Conservation (phyloP, 2,329 filamentous ascomycete genomes). For the Colletotrichum sp. region DNA sequence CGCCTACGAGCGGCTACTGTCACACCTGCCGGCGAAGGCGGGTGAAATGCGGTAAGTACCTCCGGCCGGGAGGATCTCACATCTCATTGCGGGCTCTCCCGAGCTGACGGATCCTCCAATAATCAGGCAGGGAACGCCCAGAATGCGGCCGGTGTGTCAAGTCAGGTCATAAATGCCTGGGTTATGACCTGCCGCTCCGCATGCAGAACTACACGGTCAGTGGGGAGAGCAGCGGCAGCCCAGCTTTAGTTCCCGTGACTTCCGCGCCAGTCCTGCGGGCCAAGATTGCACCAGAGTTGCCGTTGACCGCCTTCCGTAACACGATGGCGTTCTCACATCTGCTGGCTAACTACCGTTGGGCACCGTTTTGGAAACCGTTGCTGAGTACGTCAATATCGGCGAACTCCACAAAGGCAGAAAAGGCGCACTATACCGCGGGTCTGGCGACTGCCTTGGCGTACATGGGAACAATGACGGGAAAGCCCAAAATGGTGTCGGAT, state of each 20-base stretch:
- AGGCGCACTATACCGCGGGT: not conserved
- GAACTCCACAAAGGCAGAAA: not conserved
- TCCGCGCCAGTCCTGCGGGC: not conserved
- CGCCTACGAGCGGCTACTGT: conserved; percentile 7
- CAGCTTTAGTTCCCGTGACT: not conserved
- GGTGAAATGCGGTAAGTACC: not conserved
- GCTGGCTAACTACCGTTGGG: conserved; percentile 1
- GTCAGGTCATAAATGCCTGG: conserved; percentile 4
- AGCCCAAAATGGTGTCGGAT: not conserved
- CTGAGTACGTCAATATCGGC: not conserved
- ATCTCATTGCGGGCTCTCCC: not conserved
- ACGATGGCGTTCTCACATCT: conserved; percentile 5
- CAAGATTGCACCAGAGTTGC: not conserved
- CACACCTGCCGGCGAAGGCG: conserved; percentile 5
- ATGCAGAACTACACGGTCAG: conserved; percentile 4
- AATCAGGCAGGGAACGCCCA: not conserved
- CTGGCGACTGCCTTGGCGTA: not conserved
- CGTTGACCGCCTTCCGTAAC: conserved; percentile 1
- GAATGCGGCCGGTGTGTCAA: not conserved
- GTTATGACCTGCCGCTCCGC: not conserved
- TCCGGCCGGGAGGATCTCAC: not conserved
- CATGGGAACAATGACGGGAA: not conserved
- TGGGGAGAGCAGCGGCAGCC: not conserved
- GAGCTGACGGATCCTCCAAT: not conserved
- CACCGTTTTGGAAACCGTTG: conserved; percentile 6